Evolutionary conservation across 768 basidiomycete species (phyloP).

Genomic region (Mycena floridula): DNA sequence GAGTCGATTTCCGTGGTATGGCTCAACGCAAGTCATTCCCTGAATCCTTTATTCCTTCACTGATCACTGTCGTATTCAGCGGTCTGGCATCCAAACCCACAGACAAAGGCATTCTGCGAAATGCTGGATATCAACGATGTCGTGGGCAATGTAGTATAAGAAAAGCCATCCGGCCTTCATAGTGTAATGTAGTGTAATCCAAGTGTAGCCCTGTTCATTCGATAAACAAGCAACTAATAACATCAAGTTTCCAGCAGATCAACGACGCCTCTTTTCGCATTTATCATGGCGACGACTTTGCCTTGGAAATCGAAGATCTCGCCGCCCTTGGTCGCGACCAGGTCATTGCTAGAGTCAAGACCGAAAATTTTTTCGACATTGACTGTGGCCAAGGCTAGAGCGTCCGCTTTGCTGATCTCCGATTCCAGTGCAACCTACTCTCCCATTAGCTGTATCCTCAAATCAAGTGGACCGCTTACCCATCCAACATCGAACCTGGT

Average conservation of each 20-base stretch:
- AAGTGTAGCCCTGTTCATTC: too few relatives aligned
- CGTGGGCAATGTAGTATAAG: too few relatives aligned
- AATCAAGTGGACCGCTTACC: constrained; percentile 36
- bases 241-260: too few relatives aligned
- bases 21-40: too few relatives aligned
- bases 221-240: too few relatives aligned
- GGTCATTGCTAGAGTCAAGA: constrained; percentile 33
- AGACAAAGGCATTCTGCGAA: constrained; percentile 79
- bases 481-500: constrained; percentile 73
- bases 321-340: constrained; percentile 29
- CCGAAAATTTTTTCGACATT: constrained; percentile 28
- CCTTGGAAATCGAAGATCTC: constrained; percentile 30
- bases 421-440: constrained; percentile 20
- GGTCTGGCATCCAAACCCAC: constrained; percentile 78
- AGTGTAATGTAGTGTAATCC: too few relatives aligned
- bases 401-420: constrained; percentile 26
- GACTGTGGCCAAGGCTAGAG: constrained; percentile 32
- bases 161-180: too few relatives aligned
- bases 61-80: too few relatives aligned
- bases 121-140: too few relatives aligned
- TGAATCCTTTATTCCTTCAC: too few relatives aligned
- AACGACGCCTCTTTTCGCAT: too few relatives aligned
- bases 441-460: not conserved
- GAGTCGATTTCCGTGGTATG: too few relatives aligned
- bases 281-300: constrained; percentile 33